Evolutionary conservation across 2,329 filamentous ascomycete genomes (phyloP).

Genomic region (Fusarium caatingaense): DNA sequence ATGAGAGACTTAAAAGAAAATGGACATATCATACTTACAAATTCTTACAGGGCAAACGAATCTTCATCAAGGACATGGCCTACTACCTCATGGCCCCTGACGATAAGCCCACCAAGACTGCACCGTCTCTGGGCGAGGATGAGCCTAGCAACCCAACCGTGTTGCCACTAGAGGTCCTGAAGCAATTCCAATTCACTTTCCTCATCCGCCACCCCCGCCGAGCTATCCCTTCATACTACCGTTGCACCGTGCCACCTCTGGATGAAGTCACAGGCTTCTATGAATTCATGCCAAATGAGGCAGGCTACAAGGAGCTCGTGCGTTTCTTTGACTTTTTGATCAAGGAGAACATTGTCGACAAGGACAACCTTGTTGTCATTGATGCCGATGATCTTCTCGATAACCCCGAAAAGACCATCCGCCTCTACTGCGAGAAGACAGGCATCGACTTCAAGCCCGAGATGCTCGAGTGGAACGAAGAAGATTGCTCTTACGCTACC

Average conservation of each 20-base stretch:
- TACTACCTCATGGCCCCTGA: conserved; percentile 88
- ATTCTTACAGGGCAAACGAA: conserved; percentile 77
- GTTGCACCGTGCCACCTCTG: conserved; percentile 91
- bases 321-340: conserved; percentile 88
- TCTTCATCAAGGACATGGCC: conserved; percentile 98
- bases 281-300: conserved; percentile 87
- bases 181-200: conserved; percentile 93
- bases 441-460: conserved; percentile 78
- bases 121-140: conserved; percentile 77
- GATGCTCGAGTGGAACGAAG: conserved; percentile 88
- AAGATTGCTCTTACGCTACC: conserved; percentile 77
- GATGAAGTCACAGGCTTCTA: conserved; percentile 85
- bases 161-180: conserved; percentile 77
- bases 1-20: not conserved
- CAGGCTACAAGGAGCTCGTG: conserved; percentile 90
- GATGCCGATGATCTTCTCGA: conserved; percentile 96
- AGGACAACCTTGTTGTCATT: conserved; percentile 81
- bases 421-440: conserved; percentile 83
- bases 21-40: conserved; percentile 42
- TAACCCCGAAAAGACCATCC: conserved; percentile 79
- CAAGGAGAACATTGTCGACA: conserved; percentile 75
- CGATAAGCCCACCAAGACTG: conserved; percentile 74
- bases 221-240: conserved; percentile 92
- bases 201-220: conserved; percentile 95
- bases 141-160: conserved; percentile 86